Evolutionary conservation across 495 filamentous ascomycete species (phyloP), one percentile per base, ranked within the genome.

Genomic region (Rostrohypoxylon terebratum): DNA sequence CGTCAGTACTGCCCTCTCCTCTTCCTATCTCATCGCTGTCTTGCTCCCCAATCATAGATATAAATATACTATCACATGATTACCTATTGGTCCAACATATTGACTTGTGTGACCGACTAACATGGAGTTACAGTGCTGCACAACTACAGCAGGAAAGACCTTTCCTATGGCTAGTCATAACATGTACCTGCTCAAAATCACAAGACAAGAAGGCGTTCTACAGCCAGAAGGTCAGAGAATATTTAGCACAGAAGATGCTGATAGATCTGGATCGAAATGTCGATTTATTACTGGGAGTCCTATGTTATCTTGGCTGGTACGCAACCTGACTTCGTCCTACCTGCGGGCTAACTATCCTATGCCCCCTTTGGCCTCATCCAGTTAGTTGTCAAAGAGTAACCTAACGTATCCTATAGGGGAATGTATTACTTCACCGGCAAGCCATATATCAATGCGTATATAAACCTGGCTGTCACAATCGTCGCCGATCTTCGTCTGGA

Each of bases 401-500:
- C 63, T 75, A 42, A 72, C 63, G 20, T 60, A 21, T 36, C 57
- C 28, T 65, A 36, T 42, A 78, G 76, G 75, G 72, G 55, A 7
- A 78, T 77, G 76, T 68, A 76, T 28, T 58, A 74, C 14, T 77
- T 74, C 59, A 65, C 23, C 28, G 68, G 73, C 4, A 83, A 81
- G 31, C 78, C 78, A 9, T 77, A 77, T 20, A 77, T 85, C 20
- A 80, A 80, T 16, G 78, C 87, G 53, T 77, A 83, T 38, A 76
- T 80, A 3, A 84, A 86, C 54, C 77, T 90, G 18, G 79, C 87
- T 2, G 82, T 85, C 58, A 83, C 85, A 0, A 55, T 90, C 10
- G 78, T 88, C 0, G 83, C 78, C 21, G 87, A 90, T 45, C 80
- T 89, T 23, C 83, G 85, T n/a, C 81, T 91, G 18, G 85, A 89